phyloP scores from a whole-genome alignment of 1,284 basidiomycete genomes.

The Blastosporella zonata region DNA sequence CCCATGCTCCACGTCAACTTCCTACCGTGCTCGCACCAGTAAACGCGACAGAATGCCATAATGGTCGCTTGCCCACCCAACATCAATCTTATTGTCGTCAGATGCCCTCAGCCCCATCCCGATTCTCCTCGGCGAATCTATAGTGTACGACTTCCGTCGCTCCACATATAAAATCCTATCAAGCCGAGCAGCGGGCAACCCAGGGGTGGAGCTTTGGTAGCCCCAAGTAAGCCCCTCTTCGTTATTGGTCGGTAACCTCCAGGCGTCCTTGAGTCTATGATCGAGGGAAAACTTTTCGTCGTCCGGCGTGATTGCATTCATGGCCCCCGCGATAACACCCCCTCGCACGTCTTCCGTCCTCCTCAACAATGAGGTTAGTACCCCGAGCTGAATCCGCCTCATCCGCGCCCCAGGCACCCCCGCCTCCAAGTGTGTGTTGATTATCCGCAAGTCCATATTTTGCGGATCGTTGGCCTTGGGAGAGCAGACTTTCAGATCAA shows the following conservation, averaged over 20 bases:
- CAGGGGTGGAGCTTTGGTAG: slow-evolving; percentile 40
- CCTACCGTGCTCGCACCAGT: slow-evolving; percentile 28
- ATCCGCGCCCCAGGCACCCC: slow-evolving; percentile 39
- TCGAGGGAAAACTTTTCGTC: slow-evolving; percentile 42
- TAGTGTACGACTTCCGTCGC: slow-evolving; percentile 39
- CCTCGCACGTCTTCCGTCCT: slow-evolving; percentile 44
- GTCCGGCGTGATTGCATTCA: slow-evolving; percentile 56
- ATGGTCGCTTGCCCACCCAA: slow-evolving; percentile 63
- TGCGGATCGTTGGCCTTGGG: slow-evolving; percentile 33
- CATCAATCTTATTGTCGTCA: slow-evolving; percentile 26
- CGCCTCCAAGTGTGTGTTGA: slow-evolving; percentile 72
- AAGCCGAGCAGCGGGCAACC: slow-evolving; percentile 48
- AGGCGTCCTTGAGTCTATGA: slow-evolving; percentile 55
- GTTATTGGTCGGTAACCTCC: slow-evolving; percentile 39
- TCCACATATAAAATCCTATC: slow-evolving; percentile 64
- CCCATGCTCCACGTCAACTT: slow-evolving; percentile 7
- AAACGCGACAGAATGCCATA: slow-evolving; percentile 54
- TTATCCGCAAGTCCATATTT: slow-evolving; percentile 49
- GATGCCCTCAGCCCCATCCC: slow-evolving; percentile 48
- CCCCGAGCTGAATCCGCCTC: slow-evolving; percentile 51
- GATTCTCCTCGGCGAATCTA: slow-evolving; percentile 50
- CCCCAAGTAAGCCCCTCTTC: slow-evolving; percentile 63
- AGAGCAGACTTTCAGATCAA: slow-evolving; percentile 49
- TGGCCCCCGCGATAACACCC: slow-evolving; percentile 65
- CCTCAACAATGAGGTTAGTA: slow-evolving; percentile 44